Conservation (phyloP, 805 yeast species). For the Metschnikowia baotianmanensis region DNA sequence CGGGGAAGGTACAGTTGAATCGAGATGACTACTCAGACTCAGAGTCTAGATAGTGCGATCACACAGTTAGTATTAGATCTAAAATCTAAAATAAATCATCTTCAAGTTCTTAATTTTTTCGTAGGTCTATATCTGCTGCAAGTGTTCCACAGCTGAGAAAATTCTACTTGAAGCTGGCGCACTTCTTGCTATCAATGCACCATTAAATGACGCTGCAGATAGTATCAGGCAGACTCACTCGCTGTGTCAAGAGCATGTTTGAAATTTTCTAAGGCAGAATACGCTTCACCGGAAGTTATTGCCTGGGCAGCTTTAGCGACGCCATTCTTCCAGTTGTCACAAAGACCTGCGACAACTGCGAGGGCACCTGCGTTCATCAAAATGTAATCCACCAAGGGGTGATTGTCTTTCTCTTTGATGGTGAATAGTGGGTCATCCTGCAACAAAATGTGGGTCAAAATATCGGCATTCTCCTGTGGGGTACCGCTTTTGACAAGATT, state of each 20-base stretch:
- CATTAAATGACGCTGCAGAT: no score
- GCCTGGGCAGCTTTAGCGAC: slow-evolving; percentile 68
- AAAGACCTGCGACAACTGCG: slow-evolving; percentile 71
- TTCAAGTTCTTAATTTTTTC: no score
- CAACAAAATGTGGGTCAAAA: slow-evolving; percentile 45
- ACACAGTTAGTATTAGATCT: no score
- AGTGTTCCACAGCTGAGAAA: no score
- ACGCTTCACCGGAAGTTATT: slow-evolving; percentile 67
- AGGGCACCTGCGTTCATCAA: slow-evolving; percentile 84
- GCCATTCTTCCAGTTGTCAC: slow-evolving; percentile 73
- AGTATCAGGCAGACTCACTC: background rate
- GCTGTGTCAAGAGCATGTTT: slow-evolving; percentile 17
- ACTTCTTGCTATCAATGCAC: no score
- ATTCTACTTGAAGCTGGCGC: no score
- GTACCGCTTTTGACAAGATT: slow-evolving; percentile 76
- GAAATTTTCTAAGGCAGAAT: slow-evolving; percentile 55
- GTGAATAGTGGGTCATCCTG: slow-evolving; percentile 47
- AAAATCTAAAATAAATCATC: no score
- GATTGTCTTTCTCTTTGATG: slow-evolving; percentile 37
- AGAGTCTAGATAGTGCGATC: no score
- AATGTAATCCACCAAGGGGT: slow-evolving; percentile 82
- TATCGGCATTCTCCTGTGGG: slow-evolving; percentile 76
- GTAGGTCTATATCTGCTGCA: no score
- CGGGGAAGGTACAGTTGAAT: no score
- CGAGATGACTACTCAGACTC: no score